phyloP scores from a whole-genome alignment of 768 basidiomycete genomes.

The Tubosaeta brunneosetosa region DNA sequence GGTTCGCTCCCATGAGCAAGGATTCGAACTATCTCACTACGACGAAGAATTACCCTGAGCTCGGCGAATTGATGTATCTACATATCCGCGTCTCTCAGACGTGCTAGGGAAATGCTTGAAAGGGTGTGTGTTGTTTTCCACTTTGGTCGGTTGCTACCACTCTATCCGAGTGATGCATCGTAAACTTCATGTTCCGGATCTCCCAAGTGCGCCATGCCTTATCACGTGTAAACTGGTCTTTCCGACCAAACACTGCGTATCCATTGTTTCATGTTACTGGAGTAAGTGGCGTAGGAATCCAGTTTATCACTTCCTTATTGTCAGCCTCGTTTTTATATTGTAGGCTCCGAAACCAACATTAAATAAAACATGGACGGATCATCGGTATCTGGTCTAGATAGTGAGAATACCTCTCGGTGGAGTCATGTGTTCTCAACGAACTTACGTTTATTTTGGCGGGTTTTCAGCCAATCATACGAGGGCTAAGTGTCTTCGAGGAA shows the following conservation, averaged over 20 bases:
- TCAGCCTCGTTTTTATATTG: neutral
- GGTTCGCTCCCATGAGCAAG: neutral
- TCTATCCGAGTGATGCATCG: neutral
- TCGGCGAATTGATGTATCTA: neutral
- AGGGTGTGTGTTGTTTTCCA: neutral
- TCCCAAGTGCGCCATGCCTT: conserved; percentile 2
- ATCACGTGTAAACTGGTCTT: neutral
- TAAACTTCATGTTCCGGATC: conserved; percentile 10
- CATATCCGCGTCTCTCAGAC: neutral
- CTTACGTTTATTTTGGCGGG: conserved; percentile 2
- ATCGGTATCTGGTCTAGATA: neutral
- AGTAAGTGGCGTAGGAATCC: neutral
- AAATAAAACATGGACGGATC: too few relatives aligned
- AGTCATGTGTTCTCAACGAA: neutral
- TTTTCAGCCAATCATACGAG: conserved; percentile 8
- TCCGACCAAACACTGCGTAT: neutral
- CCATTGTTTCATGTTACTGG: conserved; percentile 13
- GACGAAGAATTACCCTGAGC: neutral
- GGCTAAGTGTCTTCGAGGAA: conserved; percentile 5
- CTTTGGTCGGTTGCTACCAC: neutral
- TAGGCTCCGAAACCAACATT: neutral
- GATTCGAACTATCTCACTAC: neutral
- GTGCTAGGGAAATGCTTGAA: neutral
- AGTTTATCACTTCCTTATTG: neutral
- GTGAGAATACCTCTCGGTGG: neutral